phyloP scores from a whole-genome alignment of 495 filamentous ascomycete genomes.

The Bacidia gigantensis region DNA sequence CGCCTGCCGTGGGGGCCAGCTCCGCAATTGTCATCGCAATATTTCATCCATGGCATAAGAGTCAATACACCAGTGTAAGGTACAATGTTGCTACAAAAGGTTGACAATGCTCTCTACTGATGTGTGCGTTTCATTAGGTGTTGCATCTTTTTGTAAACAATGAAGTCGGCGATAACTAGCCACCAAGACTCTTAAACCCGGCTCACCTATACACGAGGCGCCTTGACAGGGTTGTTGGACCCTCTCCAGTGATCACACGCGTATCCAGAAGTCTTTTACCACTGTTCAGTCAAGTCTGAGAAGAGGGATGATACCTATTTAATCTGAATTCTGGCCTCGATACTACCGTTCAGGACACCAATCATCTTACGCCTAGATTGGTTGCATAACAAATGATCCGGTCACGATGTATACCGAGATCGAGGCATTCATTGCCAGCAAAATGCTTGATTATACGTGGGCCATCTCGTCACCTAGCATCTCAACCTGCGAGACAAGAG shows the following conservation, averaged over 20 bases:
- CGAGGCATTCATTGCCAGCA: not conserved
- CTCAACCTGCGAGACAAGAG: not conserved
- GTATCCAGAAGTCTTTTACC: too few relatives aligned
- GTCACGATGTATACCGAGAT: not conserved
- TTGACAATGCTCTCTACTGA: not conserved
- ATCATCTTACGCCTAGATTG: not conserved
- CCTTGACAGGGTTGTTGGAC: not conserved
- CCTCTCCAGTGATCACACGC: too few relatives aligned
- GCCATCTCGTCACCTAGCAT: not conserved
- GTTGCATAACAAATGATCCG: not conserved
- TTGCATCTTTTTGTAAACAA: not conserved
- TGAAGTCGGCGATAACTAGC: not conserved
- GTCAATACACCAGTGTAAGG: not conserved
- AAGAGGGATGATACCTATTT: too few relatives aligned
- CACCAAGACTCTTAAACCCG: not conserved
- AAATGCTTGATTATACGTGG: not conserved
- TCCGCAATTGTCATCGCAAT: constrained; percentile 16
- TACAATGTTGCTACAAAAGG: not conserved
- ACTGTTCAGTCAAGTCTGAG: too few relatives aligned
- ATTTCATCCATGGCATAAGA: constrained; percentile 2
- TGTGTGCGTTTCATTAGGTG: not conserved
- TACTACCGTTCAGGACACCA: too few relatives aligned
- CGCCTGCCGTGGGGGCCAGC: constrained; percentile 11
- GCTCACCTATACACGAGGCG: not conserved
- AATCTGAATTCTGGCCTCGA: too few relatives aligned